A percentile compares a stretch with the other conserved stretches of the same genome.
Evolutionary conservation across 345 rosid genomes (phyloP).

Genomic region (Mangifera indica): DNA sequence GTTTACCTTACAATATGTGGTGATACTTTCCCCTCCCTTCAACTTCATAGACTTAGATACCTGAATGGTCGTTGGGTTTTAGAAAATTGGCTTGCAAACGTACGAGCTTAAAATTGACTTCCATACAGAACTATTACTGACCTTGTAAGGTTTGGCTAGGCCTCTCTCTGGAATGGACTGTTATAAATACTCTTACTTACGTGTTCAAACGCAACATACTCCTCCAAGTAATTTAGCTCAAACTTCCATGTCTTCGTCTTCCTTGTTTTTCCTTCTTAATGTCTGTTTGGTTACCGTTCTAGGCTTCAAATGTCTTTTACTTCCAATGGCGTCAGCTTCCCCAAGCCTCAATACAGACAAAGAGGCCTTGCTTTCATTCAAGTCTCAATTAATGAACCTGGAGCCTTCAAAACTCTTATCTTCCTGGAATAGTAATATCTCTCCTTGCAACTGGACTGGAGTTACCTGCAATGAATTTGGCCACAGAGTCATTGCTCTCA

Average conservation of each 20-base stretch:
- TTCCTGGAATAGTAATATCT: constrained; percentile 36
- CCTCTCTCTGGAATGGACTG: no score
- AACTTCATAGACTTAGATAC: no score
- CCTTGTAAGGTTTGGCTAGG: no score
- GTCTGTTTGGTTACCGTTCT: not conserved
- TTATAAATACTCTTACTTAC: no score
- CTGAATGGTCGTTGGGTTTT: no score
- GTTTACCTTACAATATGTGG: no score
- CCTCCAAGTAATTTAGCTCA: not conserved
- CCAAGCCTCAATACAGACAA: constrained; percentile 31
- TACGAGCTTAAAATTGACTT: no score
- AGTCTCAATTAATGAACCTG: constrained; percentile 31
- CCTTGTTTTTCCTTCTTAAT: not conserved
- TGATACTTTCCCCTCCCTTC: no score
- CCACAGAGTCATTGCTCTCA: constrained; percentile 43
- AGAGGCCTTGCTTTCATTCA: constrained; percentile 45
- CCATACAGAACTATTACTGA: no score
- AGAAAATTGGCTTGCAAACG: no score
- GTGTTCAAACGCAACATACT: not conserved
- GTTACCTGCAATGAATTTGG: constrained; percentile 33
- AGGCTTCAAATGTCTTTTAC: constrained; percentile 13
- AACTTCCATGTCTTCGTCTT: not conserved
- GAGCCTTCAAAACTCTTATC: constrained; percentile 23
- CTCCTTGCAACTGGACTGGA: constrained; percentile 52
- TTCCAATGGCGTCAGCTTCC: constrained; percentile 17